A percentile compares a stretch with the other conserved stretches of the same genome.
phyloP scores from a whole-genome alignment of 495 filamentous ascomycete species.

The Endocarpon pusillum region DNA sequence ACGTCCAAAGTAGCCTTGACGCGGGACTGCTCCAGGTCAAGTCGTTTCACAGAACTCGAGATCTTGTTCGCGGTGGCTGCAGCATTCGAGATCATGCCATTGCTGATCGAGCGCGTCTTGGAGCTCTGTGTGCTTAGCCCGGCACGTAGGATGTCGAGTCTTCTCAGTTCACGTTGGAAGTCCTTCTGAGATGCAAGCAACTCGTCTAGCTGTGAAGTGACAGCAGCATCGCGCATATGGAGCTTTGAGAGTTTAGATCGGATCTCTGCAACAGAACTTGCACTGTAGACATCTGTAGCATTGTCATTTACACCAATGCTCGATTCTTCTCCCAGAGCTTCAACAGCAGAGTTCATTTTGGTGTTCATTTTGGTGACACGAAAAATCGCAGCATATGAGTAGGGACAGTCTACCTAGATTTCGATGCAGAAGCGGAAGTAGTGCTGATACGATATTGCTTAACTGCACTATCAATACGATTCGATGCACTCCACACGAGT shows the following conservation, averaged over 20 bases:
- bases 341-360: too few species aligned
- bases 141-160: constrained; percentile 81
- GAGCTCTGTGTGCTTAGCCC: constrained; percentile 78
- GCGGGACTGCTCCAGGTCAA: constrained; percentile 78
- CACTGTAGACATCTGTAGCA: constrained; percentile 40
- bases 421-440: too few species aligned
- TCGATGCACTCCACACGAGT: too few species aligned
- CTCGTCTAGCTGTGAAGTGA: constrained; percentile 56
- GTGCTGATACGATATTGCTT: too few species aligned
- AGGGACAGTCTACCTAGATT: too few species aligned
- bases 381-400: too few species aligned
- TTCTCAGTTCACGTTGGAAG: constrained; percentile 61
- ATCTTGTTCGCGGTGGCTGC: constrained; percentile 75
- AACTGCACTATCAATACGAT: too few species aligned
- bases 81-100: constrained; percentile 72
- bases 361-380: too few species aligned
- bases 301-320: too few species aligned
- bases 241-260: constrained; percentile 56
- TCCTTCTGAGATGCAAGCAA: constrained; percentile 68
- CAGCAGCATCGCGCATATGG: constrained; percentile 51
- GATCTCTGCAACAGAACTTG: constrained; percentile 61
- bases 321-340: too few species aligned
- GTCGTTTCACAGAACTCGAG: constrained; percentile 62
- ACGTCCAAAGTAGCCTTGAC: constrained; percentile 82
- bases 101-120: constrained; percentile 65